Conservation (phyloP, 352 stramenopile species). For the Phytophthora europaea region DNA sequence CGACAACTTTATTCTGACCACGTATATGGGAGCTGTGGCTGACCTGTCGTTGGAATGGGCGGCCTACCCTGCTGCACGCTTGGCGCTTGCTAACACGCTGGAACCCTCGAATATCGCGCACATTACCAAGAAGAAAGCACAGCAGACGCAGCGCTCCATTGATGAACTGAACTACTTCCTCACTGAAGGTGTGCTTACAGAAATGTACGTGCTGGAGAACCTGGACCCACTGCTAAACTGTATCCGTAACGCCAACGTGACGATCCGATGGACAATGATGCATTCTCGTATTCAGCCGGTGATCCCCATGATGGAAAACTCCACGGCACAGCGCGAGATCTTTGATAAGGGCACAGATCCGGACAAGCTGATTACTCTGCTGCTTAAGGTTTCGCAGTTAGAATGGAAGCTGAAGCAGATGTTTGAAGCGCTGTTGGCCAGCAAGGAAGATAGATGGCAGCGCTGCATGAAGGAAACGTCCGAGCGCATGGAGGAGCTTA, state of each 20-base stretch:
- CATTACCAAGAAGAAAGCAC: constrained; percentile 91
- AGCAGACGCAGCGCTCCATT: constrained; percentile 88
- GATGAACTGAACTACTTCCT: constrained; percentile 93
- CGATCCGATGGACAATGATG: constrained; percentile 95
- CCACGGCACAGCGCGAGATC: constrained; percentile 79
- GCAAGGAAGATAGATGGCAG: constrained; percentile 94
- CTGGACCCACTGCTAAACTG: constrained; percentile 92
- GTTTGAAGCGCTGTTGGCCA: constrained; percentile 90
- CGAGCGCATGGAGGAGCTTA: constrained; percentile 94
- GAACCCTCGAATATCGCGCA: constrained; percentile 89
- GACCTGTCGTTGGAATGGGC: constrained; percentile 95
- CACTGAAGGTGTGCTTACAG: constrained; percentile 92
- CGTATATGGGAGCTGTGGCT: constrained; percentile 95
- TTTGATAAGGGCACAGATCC: constrained; percentile 87
- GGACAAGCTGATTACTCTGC: constrained; percentile 91
- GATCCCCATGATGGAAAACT: constrained; percentile 92
- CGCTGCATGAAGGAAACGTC: constrained; percentile 90
- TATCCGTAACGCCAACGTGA: constrained; percentile 94
- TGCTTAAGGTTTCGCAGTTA: constrained; percentile 95
- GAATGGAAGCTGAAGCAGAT: constrained; percentile 97
- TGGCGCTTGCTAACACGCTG: constrained; percentile 93
- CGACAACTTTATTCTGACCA: constrained; percentile 97
- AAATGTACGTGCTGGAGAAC: constrained; percentile 96
- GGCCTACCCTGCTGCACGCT: constrained; percentile 88
- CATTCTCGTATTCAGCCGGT: constrained; percentile 92